Percentiles rank a stretch among this genome's conserved stretches.
These are phyloP conservation scores for Hericium rajendrae DNA, from an alignment of 768 basidiomycete species.

Conservation along the genomic window DNA sequence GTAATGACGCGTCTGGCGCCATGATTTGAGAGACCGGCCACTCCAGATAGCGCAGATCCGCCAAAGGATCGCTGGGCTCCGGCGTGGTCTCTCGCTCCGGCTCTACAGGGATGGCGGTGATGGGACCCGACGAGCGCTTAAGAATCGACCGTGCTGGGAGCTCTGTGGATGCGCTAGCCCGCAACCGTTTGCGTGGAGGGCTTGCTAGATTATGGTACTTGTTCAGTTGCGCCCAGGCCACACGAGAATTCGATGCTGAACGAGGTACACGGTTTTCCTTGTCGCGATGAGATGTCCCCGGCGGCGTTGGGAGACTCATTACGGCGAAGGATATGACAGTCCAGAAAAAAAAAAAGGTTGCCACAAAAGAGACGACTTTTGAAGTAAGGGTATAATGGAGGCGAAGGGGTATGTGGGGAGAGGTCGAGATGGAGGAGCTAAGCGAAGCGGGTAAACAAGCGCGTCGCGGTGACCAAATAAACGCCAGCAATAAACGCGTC, in stretches of 20 bases:
- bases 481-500: conserved; percentile 27
- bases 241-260: conserved; percentile 21
- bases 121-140: conserved; percentile 36
- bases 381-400: too few species aligned
- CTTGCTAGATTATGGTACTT: conserved; percentile 34
- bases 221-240: conserved; percentile 45
- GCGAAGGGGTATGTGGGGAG: too few species aligned
- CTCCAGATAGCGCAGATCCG: conserved; percentile 54
- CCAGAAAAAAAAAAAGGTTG: too few species aligned
- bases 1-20: conserved; percentile 34
- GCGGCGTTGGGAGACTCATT: conserved; percentile 54
- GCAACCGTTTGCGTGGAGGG: conserved; percentile 12
- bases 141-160: conserved; percentile 60
- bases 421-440: too few species aligned
- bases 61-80: conserved; percentile 63
- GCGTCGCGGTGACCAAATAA: conserved; percentile 9
- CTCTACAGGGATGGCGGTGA: conserved; percentile 30
- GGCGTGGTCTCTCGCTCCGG: conserved; percentile 57
- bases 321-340: neutral
- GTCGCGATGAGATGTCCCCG: conserved; percentile 44
- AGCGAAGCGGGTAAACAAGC: too few species aligned
- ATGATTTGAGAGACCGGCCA: conserved; percentile 55
- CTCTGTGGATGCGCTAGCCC: conserved; percentile 27
- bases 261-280: conserved; percentile 37
- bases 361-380: too few species aligned